Base-by-base conservation (phyloP, 2,329 filamentous ascomycete species). In the Trichophyton simii region DNA sequence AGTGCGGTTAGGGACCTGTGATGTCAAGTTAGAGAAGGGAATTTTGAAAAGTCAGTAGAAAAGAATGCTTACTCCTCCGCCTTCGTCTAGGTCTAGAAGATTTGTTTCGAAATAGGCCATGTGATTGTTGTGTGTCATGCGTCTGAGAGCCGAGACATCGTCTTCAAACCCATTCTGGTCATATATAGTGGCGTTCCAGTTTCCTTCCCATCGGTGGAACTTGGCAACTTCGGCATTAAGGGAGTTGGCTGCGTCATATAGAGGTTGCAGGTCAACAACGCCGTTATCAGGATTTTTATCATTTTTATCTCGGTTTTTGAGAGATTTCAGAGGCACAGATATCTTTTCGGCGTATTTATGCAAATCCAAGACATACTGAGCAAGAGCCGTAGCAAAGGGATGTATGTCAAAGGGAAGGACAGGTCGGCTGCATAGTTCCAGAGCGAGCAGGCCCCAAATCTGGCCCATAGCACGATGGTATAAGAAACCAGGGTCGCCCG, bases 61-160 rank as follows among this genome's bases (percentile, higher is more conserved):
- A 48, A 36, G 38, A 25, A 38, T 44, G 85, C 88, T 80, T 82
- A 95, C 87, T 63, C 91, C 91, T 65, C 85, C 86, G 42, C 79
- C 84, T 20, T 78, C 73, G 48, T 86, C 84, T 59, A 91, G 71
- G 75, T 99, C 94, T 31, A 97, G 76, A 59, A 99, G 75, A 69
- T 89, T 80, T 7, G 86, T 87, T 72, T 99, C 94, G 70, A 99
- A 96, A 59, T 79, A 78, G 2, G 84, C 83, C 82, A 96, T 87
- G 65, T 85, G 84, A 61, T 82, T 80, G 72, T 97, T 97, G 72
- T 92, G 90, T 46, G 82, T 82, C 63, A 87, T 75, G n/a, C 94
- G 80, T 70, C 84, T 79, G 36, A 83, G 75, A 0, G 84, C 86
- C 65, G 91, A 78, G 0, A 82, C 78, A 7, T 83, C 82, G 28